Evolutionary conservation across 345 rosid genomes (phyloP), one percentile per base, ranked within the genome.

Genomic region (Euclidium syriacum): DNA sequence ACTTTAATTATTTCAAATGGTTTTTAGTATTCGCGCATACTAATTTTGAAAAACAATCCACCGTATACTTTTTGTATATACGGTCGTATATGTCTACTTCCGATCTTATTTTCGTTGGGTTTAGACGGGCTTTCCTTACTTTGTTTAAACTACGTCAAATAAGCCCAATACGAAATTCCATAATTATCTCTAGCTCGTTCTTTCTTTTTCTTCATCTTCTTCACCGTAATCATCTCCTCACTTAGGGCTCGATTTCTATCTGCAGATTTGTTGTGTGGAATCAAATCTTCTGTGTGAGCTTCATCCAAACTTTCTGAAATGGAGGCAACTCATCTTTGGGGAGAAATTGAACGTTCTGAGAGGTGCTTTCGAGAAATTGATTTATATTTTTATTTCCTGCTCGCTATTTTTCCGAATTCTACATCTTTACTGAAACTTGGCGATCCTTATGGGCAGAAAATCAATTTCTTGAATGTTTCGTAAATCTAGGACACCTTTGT

Each of bases 281-380:
- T 30, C 38, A 33, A 40, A 58, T 29, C 15, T 51, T 5, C n/a
- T 33, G 46, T 2, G 7, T 25, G 22, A 33, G 64, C 36, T 32
- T 52, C 7, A 23, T 24, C n/a, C 60, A 43, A 5, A 1, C 23
- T 23, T 44, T 52, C 1, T 52, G 24, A 36, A 52, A 50, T 67
- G 77, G 70, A 43, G 22, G 62, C 52, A 33, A 25, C 57, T 60
- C 20, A 14, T 27, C 4, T 66, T 18, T 66, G 79, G 79, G 63
- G 23, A 20, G 73, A 65, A 43, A 46, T 71, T n/a, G 79, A 75
- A 25, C 48, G 44, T 41, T 71, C 79, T 30, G 79, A 71, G 70
- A 75, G 76, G 79, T 75, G 25, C 3, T 36, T 19, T 16, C 46
- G 2, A 17, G 20, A 47, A 36, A 7, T 39, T 38, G n/a, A 32